phyloP scores from a whole-genome alignment of 1,284 basidiomycete species.

The Rhodotorula sp. region DNA sequence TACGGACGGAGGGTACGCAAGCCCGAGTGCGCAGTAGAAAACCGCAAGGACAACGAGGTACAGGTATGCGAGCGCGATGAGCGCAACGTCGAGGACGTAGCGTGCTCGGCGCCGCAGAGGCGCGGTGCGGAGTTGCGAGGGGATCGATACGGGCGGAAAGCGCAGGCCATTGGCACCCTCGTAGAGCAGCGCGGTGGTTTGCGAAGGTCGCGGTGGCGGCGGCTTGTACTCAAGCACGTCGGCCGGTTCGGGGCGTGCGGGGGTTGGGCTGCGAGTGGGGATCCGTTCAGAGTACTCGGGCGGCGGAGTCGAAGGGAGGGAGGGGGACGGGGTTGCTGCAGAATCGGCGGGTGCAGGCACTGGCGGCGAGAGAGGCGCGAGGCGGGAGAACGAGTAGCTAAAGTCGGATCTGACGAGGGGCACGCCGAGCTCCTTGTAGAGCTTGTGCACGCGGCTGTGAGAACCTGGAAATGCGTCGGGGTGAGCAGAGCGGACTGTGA shows the following conservation, averaged over 20 bases:
- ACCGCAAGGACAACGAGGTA: slow-evolving; percentile 60
- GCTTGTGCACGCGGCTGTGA: slow-evolving; percentile 65
- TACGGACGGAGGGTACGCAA: background rate
- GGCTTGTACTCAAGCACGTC: slow-evolving; percentile 41
- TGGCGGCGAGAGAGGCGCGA: slow-evolving; percentile 8
- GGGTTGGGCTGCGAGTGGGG: slow-evolving; percentile 49
- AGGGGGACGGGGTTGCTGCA: slow-evolving; percentile 59
- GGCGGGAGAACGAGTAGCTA: slow-evolving; percentile 65
- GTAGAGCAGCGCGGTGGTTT: slow-evolving; percentile 34
- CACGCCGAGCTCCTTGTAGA: slow-evolving; percentile 64
- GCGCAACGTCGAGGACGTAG: slow-evolving; percentile 53
- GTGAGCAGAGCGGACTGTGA: too few species aligned
- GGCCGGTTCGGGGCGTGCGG: background rate
- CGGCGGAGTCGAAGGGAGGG: slow-evolving; percentile 58
- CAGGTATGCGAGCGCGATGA: slow-evolving; percentile 59
- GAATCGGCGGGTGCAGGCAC: background rate
- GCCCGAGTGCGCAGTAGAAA: slow-evolving; percentile 48
- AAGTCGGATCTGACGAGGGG: slow-evolving; percentile 61
- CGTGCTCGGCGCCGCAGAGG: slow-evolving; percentile 24
- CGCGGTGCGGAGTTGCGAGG: slow-evolving; percentile 14
- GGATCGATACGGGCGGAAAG: slow-evolving; percentile 33
- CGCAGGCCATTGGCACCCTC: slow-evolving; percentile 27
- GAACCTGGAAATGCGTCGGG: slow-evolving; percentile 59
- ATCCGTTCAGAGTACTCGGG: background rate
- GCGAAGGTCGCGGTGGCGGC: slow-evolving; percentile 21